These are phyloP conservation scores for Salix caprea DNA, from an alignment of 345 rosid genomes.

Conservation along the genomic window DNA sequence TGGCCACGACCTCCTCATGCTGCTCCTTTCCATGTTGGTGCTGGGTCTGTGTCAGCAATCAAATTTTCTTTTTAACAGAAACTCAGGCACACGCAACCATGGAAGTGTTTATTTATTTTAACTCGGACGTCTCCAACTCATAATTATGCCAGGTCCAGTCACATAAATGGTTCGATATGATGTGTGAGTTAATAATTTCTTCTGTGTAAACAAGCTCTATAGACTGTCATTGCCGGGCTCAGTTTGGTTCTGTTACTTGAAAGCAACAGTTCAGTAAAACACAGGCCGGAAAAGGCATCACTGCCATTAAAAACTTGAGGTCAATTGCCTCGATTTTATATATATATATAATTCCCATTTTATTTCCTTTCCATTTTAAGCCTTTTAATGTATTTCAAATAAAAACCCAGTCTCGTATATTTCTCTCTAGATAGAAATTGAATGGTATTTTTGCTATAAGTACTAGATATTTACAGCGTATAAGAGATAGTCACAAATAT, in stretches of 20 bases:
- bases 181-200: background rate
- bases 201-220: background rate
- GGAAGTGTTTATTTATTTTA: background rate
- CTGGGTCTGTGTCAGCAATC: conserved; percentile 16
- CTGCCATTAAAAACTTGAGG: too few relatives aligned
- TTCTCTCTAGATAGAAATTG: too few relatives aligned
- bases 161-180: background rate
- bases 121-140: background rate
- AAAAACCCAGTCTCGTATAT: too few relatives aligned
- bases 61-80: background rate
- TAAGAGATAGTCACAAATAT: too few relatives aligned
- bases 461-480: too few relatives aligned
- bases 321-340: too few relatives aligned
- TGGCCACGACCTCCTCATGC: background rate
- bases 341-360: too few relatives aligned
- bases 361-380: too few relatives aligned
- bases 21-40: background rate
- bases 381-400: too few relatives aligned
- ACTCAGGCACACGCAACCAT: background rate
- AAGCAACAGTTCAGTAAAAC: background rate
- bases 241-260: background rate
- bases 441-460: too few relatives aligned
- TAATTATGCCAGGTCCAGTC: background rate
- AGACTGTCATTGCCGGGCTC: background rate
- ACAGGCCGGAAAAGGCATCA: background rate